Conservation (phyloP, 169 alveolate species). For the Perkinsus marinus region DNA sequence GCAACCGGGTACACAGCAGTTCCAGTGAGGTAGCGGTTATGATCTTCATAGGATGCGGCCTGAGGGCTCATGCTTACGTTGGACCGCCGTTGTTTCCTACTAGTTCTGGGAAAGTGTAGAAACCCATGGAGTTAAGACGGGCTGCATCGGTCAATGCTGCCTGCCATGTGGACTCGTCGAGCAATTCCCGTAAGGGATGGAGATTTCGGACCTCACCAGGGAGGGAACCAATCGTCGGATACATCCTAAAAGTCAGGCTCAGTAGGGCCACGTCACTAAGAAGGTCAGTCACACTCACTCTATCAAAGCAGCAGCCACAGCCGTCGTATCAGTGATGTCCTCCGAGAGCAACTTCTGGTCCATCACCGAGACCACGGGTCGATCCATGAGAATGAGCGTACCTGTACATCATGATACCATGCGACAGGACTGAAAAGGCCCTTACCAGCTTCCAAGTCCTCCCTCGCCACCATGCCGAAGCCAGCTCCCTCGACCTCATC, state of each 20-base stretch:
- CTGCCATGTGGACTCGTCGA: background rate
- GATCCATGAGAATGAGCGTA: background rate
- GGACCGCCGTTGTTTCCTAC: too few relatives aligned
- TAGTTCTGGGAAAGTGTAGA: background rate
- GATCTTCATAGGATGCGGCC: background rate
- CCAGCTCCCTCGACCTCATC: background rate
- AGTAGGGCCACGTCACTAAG: background rate
- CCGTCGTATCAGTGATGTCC: background rate
- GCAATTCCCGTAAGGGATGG: background rate
- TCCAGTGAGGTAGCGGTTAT: background rate
- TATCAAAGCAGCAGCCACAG: background rate
- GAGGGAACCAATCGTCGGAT: background rate
- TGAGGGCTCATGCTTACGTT: too few relatives aligned
- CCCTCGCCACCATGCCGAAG: background rate
- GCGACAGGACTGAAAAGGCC: background rate
- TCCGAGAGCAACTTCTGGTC: background rate
- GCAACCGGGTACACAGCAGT: background rate
- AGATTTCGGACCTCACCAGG: background rate
- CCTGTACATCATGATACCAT: background rate
- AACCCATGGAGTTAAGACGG: background rate
- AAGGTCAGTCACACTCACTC: background rate
- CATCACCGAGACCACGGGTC: background rate
- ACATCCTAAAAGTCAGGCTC: background rate
- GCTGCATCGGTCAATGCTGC: background rate
- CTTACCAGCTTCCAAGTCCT: background rate